Evolutionary conservation across 148 eudicot genomes (phyloP).

Genomic region (Cornus controversa): DNA sequence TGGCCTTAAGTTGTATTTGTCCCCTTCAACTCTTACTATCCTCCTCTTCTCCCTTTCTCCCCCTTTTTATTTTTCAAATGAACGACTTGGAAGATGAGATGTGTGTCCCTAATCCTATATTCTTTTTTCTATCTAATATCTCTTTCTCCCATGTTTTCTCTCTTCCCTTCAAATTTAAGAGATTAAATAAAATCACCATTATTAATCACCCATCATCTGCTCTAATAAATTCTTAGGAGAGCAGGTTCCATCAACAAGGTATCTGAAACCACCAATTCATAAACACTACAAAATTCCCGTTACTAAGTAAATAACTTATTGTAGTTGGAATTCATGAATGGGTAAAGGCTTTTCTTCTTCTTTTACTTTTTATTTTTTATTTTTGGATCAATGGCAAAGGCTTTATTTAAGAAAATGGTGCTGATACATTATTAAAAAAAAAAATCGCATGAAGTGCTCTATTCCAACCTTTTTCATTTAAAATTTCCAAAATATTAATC

Average conservation of each 20-base stretch:
- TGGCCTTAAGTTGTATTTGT: no score
- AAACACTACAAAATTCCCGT: background rate
- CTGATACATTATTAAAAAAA: background rate
- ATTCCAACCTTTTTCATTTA: background rate
- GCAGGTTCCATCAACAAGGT: background rate
- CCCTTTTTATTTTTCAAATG: no score
- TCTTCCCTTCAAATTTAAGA: no score
- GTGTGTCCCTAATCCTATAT: no score
- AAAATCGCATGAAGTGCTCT: background rate
- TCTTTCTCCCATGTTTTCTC: no score
- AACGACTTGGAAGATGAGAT: no score
- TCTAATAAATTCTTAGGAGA: no score
- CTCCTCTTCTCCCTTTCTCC: no score
- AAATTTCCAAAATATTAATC: background rate
- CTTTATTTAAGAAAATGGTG: background rate
- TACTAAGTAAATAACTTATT: background rate
- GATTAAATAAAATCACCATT: background rate
- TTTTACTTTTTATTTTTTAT: no score
- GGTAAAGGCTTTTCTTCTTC: background rate
- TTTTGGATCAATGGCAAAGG: background rate
- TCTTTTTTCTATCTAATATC: no score
- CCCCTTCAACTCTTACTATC: no score
- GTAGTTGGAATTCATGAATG: background rate
- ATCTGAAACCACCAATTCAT: background rate
- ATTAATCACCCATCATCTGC: no score